A percentile compares a stretch with the other conserved stretches of the same genome.
Conservation (phyloP, 2,329 filamentous ascomycete genomes). For the Aureobasidium zeae region DNA sequence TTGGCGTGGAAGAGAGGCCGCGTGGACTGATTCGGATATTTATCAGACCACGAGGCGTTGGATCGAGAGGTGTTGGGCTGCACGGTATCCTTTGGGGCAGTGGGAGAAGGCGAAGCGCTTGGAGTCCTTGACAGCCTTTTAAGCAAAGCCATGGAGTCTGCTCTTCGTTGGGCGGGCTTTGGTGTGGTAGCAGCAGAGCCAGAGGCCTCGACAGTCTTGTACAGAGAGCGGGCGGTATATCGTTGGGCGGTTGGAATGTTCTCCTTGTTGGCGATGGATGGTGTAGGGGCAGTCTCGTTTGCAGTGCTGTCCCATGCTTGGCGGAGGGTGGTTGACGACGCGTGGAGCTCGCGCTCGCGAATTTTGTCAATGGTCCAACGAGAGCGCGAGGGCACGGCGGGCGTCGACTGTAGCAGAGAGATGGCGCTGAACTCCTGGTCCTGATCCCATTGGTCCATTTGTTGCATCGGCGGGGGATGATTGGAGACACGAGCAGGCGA, state of each 20-base stretch:
- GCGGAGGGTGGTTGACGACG: neutral
- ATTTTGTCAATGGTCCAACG: constrained; percentile 33
- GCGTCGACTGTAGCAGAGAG: constrained; percentile 41
- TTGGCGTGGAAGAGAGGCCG: neutral
- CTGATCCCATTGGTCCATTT: constrained; percentile 24
- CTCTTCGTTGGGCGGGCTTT: constrained; percentile 25
- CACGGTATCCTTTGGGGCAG: constrained; percentile 18
- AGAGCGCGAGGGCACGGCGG: constrained; percentile 32
- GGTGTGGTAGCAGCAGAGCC: constrained; percentile 11
- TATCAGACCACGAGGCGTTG: constrained; percentile 2
- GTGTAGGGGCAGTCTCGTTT: constrained; percentile 19
- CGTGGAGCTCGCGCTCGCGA: constrained; percentile 33
- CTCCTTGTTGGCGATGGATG: constrained; percentile 23
- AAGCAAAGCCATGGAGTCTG: constrained; percentile 39
- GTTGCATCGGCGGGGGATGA: constrained; percentile 35
- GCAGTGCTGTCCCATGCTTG: constrained; percentile 1
- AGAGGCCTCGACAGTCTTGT: constrained; percentile 29
- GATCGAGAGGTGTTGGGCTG: neutral
- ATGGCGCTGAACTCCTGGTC: constrained; percentile 38
- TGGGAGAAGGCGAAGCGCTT: constrained; percentile 39
- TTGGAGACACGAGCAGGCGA: constrained; percentile 34
- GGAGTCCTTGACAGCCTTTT: constrained; percentile 38
- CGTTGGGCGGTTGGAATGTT: constrained; percentile 21
- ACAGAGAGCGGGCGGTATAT: constrained; percentile 19
- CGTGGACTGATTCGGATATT: constrained; percentile 2